Base-by-base conservation (phyloP, 495 filamentous ascomycete species). In the Penicillium coprophilum region DNA sequence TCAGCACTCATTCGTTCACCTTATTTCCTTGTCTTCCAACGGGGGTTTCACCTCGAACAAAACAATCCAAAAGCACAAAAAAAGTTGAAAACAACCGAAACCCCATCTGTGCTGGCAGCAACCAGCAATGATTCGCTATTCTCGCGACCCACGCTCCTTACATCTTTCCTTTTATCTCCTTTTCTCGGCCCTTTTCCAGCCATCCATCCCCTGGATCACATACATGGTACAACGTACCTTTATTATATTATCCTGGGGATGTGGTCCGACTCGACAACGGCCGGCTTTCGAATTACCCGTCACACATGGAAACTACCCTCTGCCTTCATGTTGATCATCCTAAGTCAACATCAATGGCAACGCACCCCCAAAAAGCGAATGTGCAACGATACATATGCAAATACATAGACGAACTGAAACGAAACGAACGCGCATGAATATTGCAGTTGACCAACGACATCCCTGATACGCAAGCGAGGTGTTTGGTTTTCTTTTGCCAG, bases 381-480 rank as follows among this genome's bases (percentile, higher is more conserved):
- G 60, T 60, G 62, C 65, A 56, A 67, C 55, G 53, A 66, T 68
- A 63, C 57, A 68, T 57, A 68, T 56, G 63, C 65, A 46, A 59
- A 46, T 50, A 53, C 51, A 69, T 67, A 67, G 66, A 69, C 61
- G 64, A 69, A 61, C 66, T 56, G 61, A 64, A 57, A 69, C 60
- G 66, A 69, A 64, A 61, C 51, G 62, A 69, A 61, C 48, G 63
- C 65, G 49, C 60, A 63, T 66, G 63, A 64, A 64, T 49, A 57
- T 54, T 58, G 56, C 63, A 50, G 53, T 60, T 66, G 57, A 58
- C 54, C 60, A 57, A 68, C 53, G 59, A 58, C 62, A 60, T 66
- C 52, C 55, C 64, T 54, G 58, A 65, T 59, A 65, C 55, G 60
- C 60, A 64, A 68, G 63, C 66, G 61, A 57, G 66, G 66, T 64